Base-by-base conservation (phyloP, 2,329 filamentous ascomycete genomes). In the Ascochyta rabiei region DNA sequence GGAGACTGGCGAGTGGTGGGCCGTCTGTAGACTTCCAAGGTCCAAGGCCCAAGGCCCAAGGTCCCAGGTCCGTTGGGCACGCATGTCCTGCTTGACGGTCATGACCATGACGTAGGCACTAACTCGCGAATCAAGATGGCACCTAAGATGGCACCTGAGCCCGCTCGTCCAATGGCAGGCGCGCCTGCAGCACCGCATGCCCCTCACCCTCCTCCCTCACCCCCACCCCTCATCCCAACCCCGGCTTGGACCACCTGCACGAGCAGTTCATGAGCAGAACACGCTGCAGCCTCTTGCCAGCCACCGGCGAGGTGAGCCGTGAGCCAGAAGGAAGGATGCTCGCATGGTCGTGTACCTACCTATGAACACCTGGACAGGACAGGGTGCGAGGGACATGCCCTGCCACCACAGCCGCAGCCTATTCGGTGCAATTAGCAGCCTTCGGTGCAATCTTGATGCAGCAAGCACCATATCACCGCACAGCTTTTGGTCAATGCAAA, bases 361-460 rank as follows among this genome's bases (percentile, higher is more conserved):
- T n/a, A 6, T 23, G 21, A 23, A 23, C 6, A 23, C 21, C 21
- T 23, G 21, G 21, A 23, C 3, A 23, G 21, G 21, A 23, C 26
- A 9, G 24, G 24, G 6, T 6, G 6, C 24, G 26, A 8, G 7
- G 6, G 26, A 10, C 26, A 3, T 28, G 26, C 26, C 26, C 7
- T 28, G 26, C 26, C 10, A 9, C 26, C 4, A 5, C n/a, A 16
- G 31, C 31, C 31, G 21, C n/a, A 13, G 5, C 41, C 35, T 41
- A 21, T 12, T 46, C 48, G 48, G 48, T 52, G 41, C 23, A 40
- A 46, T 40, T 44, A 46, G 35, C 48, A 28, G 35, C n/a, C 7
- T 35, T 40, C 42, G 41, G 41, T 21, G 41, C 10, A 3, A 28
- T 34, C 28, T 24, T n/a, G 31, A 34, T 30, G 42, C 49, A 52